Base-by-base conservation (phyloP, 2,329 filamentous ascomycete genomes). In the Aspergillus hiratsukae region DNA sequence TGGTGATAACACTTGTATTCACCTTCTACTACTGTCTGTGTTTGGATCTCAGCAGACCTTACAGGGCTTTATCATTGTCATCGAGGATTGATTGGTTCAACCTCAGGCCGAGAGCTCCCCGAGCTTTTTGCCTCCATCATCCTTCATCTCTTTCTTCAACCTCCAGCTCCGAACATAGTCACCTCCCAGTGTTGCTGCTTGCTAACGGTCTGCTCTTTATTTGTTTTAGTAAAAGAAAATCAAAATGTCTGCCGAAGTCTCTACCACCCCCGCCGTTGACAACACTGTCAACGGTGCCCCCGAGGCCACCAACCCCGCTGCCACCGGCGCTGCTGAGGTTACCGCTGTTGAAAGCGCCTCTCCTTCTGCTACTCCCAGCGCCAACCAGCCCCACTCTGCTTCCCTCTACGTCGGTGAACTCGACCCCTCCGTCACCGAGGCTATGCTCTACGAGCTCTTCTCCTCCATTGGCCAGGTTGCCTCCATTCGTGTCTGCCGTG, bases 361-460 rank as follows among this genome's bases (percentile, higher is more conserved):
- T 67, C 76, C 80, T 66, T 84, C 91, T 63, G 81, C 84, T 61
- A 79, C 80, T 59, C 87, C 90, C 66, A 84, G 85, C 68, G 83
- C 81, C 65, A 89, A 89, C 75, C 89, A 92, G 72, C 90, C 91
- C 76, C 93, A 95, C 77, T 97, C 94, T 53, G 94, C 94, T 64
- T 99, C 94, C 58, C 91, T 99, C 75, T 99, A 99, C 77, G 94
- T 99, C 67, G 94, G 94, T 77, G 94, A 99, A 83, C 91, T 99
- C 70, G 94, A 99, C 77, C 87, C 90, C 69, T 94, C 91, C 61
- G 94, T 99, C 76, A 99, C 94, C 64, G 94, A 99, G 85, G 94
- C 94, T 68, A 99, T 99, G 94, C 91, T 99, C 72, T 99, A 97
- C 79, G 94, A 99, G 86, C 90, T 99, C 63, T 99, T 99, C 85